Evolutionary conservation across 2,329 filamentous ascomycete species (phyloP).

Genomic region (Cryphonectria parasitica): DNA sequence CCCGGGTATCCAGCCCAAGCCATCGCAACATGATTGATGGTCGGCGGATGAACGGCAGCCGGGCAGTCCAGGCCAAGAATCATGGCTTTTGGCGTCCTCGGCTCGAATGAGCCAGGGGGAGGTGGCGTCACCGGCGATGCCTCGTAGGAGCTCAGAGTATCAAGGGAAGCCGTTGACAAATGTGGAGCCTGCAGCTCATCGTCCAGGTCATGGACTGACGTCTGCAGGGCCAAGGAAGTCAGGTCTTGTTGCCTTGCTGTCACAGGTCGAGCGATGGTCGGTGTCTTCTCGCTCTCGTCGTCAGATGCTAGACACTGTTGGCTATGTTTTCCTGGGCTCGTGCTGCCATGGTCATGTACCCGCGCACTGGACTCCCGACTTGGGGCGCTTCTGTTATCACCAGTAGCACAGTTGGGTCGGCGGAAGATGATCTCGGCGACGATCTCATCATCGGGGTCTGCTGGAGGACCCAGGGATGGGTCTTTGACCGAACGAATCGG

Average conservation of each 20-base stretch:
- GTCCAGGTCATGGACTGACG: not conserved
- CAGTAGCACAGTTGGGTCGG: not conserved
- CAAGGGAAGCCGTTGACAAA: constrained; percentile 7
- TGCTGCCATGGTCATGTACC: not conserved
- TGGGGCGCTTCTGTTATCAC: not conserved
- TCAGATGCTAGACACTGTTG: not conserved
- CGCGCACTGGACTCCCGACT: not conserved
- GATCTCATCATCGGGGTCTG: constrained; percentile 22
- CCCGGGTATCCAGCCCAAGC: not conserved
- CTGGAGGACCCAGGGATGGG: constrained; percentile 12
- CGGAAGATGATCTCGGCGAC: constrained; percentile 23
- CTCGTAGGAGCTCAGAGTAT: constrained; percentile 19
- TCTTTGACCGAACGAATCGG: constrained; percentile 19
- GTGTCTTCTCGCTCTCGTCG: not conserved
- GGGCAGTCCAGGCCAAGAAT: constrained; percentile 4
- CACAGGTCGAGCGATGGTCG: not conserved
- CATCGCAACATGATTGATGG: not conserved
- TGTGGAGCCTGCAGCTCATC: not conserved
- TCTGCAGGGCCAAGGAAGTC: not conserved
- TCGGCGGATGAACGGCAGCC: not conserved
- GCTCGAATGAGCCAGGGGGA: constrained; percentile 33
- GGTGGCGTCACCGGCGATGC: constrained; percentile 27
- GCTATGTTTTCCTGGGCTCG: not conserved
- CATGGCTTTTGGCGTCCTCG: constrained; percentile 39
- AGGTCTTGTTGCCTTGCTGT: not conserved